Conservation (phyloP, 2,329 filamentous ascomycete species). For the Ophiostoma novo-ulmi region DNA sequence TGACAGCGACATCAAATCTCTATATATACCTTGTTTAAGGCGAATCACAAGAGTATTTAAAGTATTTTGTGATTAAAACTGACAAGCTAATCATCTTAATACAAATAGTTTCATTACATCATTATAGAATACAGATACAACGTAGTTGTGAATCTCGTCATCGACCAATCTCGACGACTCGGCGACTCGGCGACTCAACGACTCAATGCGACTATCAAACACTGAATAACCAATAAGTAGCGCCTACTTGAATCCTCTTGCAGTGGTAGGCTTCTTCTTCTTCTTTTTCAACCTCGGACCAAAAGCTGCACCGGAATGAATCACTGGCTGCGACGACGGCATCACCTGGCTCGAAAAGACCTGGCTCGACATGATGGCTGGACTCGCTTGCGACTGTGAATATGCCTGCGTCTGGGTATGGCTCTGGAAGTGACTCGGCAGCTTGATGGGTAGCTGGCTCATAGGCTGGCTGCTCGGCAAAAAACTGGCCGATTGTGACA, state of each 20-base stretch:
- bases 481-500: neutral
- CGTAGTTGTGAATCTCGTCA: neutral
- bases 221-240: neutral
- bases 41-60: neutral
- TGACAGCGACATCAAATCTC: neutral
- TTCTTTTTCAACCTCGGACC: conserved; percentile 36
- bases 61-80: neutral
- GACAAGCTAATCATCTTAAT: neutral
- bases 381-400: neutral
- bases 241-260: conserved; percentile 38
- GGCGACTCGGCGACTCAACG: neutral
- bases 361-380: conserved; percentile 20
- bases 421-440: neutral
- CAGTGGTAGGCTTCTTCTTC: conserved; percentile 43
- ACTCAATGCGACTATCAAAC: neutral
- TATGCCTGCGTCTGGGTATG: neutral
- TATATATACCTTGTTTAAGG: neutral
- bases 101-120: neutral
- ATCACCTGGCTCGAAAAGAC: conserved; percentile 24
- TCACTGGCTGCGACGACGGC: conserved; percentile 23
- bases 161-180: neutral
- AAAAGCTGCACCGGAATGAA: conserved; percentile 14
- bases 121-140: neutral
- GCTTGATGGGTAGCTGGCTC: neutral
- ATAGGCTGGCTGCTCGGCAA: neutral